Percentiles rank a stretch among this genome's conserved stretches.
Evolutionary conservation across 2,329 filamentous ascomycete species (phyloP).

Genomic region (Penicillium sp.): DNA sequence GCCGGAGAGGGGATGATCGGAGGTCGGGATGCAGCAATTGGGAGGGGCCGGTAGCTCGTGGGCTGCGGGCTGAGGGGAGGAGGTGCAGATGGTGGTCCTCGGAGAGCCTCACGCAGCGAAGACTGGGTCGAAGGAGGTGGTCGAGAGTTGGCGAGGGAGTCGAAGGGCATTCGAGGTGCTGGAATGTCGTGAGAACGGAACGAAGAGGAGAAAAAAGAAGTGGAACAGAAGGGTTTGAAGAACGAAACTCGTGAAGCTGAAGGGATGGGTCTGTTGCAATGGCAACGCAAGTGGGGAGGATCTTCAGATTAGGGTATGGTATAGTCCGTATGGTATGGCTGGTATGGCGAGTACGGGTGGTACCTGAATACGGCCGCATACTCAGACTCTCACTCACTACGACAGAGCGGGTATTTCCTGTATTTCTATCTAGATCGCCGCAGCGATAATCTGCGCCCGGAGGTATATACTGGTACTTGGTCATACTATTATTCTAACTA

Average conservation of each 20-base stretch:
- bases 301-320: slow-evolving; percentile 34
- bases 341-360: background rate
- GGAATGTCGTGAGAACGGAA: slow-evolving; percentile 27
- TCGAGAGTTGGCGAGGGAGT: slow-evolving; percentile 15
- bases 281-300: slow-evolving; percentile 46
- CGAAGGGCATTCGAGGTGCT: slow-evolving; percentile 17
- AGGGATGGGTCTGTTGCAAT: slow-evolving; percentile 46
- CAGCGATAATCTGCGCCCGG: background rate
- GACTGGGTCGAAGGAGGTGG: slow-evolving; percentile 21
- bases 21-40: slow-evolving; percentile 17
- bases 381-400: background rate
- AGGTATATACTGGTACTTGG: background rate
- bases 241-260: slow-evolving; percentile 41
- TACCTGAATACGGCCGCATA: background rate
- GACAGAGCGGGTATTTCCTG: background rate
- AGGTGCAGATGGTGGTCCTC: slow-evolving; percentile 9
- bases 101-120: slow-evolving; percentile 1
- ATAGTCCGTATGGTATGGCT: slow-evolving; percentile 10
- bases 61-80: slow-evolving; percentile 14
- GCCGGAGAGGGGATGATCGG: slow-evolving; percentile 17
- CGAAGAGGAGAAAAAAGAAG: slow-evolving; percentile 25
- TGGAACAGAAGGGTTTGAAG: slow-evolving; percentile 30
- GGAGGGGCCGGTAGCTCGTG: slow-evolving; percentile 28
- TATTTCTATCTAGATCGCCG: background rate
- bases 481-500: background rate